A percentile compares a stretch with the other conserved stretches of the same genome.
These are phyloP conservation scores for Nissolia schottii DNA, from an alignment of 306 rosid genomes.

Conservation along the genomic window DNA sequence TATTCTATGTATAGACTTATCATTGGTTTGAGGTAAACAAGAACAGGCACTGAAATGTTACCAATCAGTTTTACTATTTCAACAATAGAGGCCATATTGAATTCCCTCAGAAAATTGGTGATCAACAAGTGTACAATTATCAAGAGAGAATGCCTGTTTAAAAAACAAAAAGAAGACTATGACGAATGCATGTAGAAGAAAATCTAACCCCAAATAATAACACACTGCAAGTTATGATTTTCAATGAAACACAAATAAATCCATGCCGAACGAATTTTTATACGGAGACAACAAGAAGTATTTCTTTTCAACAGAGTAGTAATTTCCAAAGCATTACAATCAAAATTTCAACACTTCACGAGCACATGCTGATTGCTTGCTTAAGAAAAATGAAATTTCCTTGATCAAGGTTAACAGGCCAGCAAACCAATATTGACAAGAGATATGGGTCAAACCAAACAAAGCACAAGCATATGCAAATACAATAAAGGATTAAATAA, in stretches of 20 bases:
- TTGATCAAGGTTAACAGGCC: constrained; percentile 9
- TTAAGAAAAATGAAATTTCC: background rate
- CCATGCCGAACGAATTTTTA: background rate
- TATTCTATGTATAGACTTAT: background rate
- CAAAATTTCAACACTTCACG: background rate
- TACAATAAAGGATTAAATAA: background rate
- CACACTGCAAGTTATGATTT: background rate
- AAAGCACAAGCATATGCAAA: background rate
- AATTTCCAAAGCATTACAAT: background rate
- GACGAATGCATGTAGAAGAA: background rate
- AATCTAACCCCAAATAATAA: background rate
- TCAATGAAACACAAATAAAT: background rate
- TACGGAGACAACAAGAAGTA: background rate
- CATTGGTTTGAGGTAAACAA: background rate
- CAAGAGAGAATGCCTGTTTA: background rate
- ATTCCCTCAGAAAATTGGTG: background rate
- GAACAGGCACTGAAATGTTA: background rate
- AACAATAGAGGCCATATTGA: background rate
- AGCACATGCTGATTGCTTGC: background rate
- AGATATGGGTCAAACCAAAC: background rate
- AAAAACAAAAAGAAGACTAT: background rate
- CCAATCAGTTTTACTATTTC: background rate
- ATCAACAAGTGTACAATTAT: background rate
- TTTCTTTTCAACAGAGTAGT: background rate
- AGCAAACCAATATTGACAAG: background rate